phyloP scores from a whole-genome alignment of 768 basidiomycete genomes.

The Termitomyces sp. region DNA sequence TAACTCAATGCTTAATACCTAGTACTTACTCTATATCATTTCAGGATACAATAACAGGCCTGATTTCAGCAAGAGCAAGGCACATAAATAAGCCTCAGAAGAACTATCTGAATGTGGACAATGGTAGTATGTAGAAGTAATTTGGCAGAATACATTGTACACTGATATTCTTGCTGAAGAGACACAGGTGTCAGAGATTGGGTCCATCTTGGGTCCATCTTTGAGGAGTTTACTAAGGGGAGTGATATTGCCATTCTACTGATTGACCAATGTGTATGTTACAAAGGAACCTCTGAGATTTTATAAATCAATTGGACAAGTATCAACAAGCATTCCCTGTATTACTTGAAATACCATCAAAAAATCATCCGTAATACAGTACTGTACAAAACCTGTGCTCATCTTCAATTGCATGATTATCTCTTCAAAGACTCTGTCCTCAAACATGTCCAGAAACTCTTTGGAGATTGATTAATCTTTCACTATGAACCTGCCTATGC shows the following conservation, averaged over 20 bases:
- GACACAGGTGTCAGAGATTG: constrained; percentile 87
- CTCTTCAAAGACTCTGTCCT: constrained; percentile 94
- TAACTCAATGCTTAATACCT: neutral
- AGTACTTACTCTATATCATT: constrained; percentile 7
- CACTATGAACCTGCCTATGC: neutral
- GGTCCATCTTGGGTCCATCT: constrained; percentile 60
- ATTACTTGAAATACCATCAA: constrained; percentile 94
- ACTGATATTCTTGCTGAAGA: constrained; percentile 44
- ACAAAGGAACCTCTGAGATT: neutral
- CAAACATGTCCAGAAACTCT: constrained; percentile 94
- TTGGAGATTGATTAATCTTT: constrained; percentile 66
- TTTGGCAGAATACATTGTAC: neutral
- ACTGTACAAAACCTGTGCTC: constrained; percentile 19
- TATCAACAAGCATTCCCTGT: constrained; percentile 97
- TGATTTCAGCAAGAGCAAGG: constrained; percentile 92
- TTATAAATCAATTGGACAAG: constrained; percentile 48
- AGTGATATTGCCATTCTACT: constrained; percentile 94
- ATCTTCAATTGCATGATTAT: constrained; percentile 28
- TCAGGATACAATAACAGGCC: constrained; percentile 95
- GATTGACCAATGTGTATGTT: constrained; percentile 94
- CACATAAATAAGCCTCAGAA: constrained; percentile 88
- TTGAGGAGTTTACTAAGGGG: constrained; percentile 88
- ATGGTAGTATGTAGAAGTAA: constrained; percentile 65
- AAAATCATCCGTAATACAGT: constrained; percentile 95
- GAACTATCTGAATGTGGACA: constrained; percentile 97